Evolutionary conservation across 1,284 basidiomycete species (phyloP).

Genomic region (Lignosus rhinocerotis): DNA sequence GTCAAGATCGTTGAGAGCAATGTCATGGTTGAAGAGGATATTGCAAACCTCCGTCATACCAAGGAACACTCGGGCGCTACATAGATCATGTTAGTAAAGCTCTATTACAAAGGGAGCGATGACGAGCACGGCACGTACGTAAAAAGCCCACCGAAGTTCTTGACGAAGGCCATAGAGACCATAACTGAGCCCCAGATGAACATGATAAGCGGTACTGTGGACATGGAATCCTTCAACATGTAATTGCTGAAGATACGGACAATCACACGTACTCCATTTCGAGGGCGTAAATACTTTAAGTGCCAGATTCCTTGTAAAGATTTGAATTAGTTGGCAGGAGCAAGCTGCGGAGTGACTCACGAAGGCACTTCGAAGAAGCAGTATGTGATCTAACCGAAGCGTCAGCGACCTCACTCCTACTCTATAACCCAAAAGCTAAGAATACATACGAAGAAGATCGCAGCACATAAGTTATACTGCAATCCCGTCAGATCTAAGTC

Average conservation of each 20-base stretch:
- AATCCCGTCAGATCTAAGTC: conserved; percentile 19
- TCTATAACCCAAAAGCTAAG: neutral
- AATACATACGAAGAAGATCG: conserved; percentile 15
- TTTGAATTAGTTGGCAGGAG: too few relatives aligned
- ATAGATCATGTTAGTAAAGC: neutral
- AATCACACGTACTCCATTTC: conserved; percentile 13
- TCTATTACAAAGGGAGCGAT: too few relatives aligned
- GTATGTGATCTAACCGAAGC: conserved; percentile 13
- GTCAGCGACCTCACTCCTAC: neutral
- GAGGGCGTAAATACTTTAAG: conserved; percentile 17
- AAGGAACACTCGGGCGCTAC: conserved; percentile 7
- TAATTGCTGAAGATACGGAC: too few relatives aligned
- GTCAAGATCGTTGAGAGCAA: conserved; percentile 36
- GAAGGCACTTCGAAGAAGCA: conserved; percentile 19
- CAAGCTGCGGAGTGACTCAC: conserved; percentile 3
- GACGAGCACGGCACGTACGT: conserved; percentile 1
- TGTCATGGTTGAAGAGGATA: too few relatives aligned
- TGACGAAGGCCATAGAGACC: conserved; percentile 19
- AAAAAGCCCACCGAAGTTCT: conserved; percentile 15
- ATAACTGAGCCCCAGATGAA: conserved; percentile 16
- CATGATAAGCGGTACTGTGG: conserved; percentile 19
- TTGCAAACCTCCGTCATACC: conserved; percentile 3
- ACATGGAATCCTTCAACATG: neutral
- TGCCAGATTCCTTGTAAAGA: conserved; percentile 12
- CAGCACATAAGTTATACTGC: conserved; percentile 20